These are phyloP conservation scores for Melanomma pulvis-pyrius DNA, from an alignment of 495 filamentous ascomycete species.

Conservation along the genomic window DNA sequence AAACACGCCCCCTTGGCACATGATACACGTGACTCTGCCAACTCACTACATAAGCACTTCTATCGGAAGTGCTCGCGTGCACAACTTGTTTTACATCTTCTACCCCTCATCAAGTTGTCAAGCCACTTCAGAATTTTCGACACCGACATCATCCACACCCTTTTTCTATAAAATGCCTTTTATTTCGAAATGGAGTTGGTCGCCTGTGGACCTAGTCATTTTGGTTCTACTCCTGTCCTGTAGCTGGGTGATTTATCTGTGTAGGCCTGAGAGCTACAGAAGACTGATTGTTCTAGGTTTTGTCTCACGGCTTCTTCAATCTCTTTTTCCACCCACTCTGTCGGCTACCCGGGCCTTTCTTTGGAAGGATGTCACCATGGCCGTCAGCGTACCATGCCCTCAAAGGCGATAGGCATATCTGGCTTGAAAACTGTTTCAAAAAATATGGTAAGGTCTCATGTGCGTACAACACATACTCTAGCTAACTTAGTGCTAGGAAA, in stretches of 20 bases:
- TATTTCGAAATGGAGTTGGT: not conserved
- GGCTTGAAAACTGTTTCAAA: constrained; percentile 36
- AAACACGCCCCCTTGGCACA: not conserved
- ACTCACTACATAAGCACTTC: too few relatives aligned
- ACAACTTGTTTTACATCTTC: too few relatives aligned
- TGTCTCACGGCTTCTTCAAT: constrained; percentile 25
- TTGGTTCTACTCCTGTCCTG: not conserved
- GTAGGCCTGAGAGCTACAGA: not conserved
- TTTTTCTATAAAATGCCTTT: too few relatives aligned
- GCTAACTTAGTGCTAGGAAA: constrained; percentile 16
- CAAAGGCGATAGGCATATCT: constrained; percentile 35
- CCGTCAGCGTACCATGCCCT: constrained; percentile 36
- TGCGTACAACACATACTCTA: not conserved
- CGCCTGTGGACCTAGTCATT: not conserved
- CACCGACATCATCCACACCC: too few relatives aligned
- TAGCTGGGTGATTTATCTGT: not conserved
- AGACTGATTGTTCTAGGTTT: not conserved
- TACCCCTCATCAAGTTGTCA: too few relatives aligned
- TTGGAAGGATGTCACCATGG: constrained; percentile 20
- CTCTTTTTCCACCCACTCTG: constrained; percentile 38
- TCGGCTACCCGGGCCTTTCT: constrained; percentile 35
- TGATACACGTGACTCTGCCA: not conserved
- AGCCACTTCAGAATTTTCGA: too few relatives aligned
- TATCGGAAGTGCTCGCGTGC: too few relatives aligned
- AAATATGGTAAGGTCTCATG: constrained; percentile 22